Base-by-base conservation (phyloP, 176 grass and related monocot genomes). In the Avena eriantha region DNA sequence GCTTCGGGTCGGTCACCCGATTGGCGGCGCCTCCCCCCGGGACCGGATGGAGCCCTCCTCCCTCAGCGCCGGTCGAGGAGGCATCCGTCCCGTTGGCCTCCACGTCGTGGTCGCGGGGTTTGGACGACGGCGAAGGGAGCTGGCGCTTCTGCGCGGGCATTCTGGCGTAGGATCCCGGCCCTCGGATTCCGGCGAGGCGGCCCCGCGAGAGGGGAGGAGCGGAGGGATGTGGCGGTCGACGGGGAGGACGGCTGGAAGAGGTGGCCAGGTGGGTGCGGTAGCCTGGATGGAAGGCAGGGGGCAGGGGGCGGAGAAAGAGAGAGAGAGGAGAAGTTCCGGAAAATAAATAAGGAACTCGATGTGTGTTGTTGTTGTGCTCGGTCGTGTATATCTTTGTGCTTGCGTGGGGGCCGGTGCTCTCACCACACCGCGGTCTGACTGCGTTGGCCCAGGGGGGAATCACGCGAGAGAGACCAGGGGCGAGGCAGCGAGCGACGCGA, bases 81-180 rank as follows among this genome's bases (percentile, higher is more conserved):
- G 50, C 85, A 57, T 24, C 16, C 73, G 33, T 23, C 65, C 73
- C 73, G 34, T 77, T 50, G 19, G 80, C 81, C 60, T 66, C 82
- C 31, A 81, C 89, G 81, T 81, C 89, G 85, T 88, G 50, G 69
- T 91, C 82, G 82, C 60, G 81, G 8, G 76, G 69, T 43, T 84
- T 81, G 39, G 85, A 45, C 29, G 60, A 77, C n/a, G 89, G 77
- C n/a, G 69, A 77, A 0, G 85, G 22, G 60, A 81, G 82, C 77
- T 54, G 59, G 41, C 89, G 89, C 89, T 91, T 91, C 82, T 91
- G 89, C 76, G 82, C 82, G 22, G 85, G 89, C 89, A 91, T 91
- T 91, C 58, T 77, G 50, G 69, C 51, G 49, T 70, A 77, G 69
- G 81, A 91, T 91, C 85, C 65, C 29, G n/a, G 76, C 3, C 74